Evolutionary conservation across 1,139 yeast species (phyloP).

Genomic region (Candida frijolesensis): DNA sequence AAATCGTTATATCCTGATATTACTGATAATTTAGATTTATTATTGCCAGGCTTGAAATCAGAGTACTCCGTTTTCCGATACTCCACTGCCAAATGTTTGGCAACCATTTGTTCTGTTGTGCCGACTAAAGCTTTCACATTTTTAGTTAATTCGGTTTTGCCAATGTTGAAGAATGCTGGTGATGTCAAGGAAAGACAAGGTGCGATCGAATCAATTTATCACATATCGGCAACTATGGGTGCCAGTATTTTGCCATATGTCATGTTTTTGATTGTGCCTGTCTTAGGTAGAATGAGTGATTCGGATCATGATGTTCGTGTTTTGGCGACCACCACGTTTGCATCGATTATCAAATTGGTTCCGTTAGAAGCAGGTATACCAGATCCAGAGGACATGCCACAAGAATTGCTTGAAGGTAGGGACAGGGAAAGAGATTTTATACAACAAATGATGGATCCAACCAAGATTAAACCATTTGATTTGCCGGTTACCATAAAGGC

Average conservation of each 20-base stretch:
- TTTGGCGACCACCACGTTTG: constrained; percentile 94
- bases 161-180: constrained; percentile 82
- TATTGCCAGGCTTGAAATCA: constrained; percentile 68
- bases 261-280: constrained; percentile 93
- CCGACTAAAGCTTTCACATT: constrained; percentile 78
- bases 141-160: constrained; percentile 76
- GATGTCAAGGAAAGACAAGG: constrained; percentile 84
- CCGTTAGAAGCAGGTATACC: constrained; percentile 98
- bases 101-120: constrained; percentile 73
- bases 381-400: constrained; percentile 92
- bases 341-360: constrained; percentile 90
- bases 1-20: constrained; percentile 51
- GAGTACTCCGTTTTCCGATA: constrained; percentile 80
- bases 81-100: constrained; percentile 88
- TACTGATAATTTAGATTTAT: constrained; percentile 44
- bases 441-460: constrained; percentile 98
- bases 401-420: constrained; percentile 80
- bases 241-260: constrained; percentile 89
- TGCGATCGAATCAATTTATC: constrained; percentile 88
- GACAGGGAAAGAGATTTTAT: constrained; percentile 94
- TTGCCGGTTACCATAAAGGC: constrained; percentile 93
- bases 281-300: constrained; percentile 97
- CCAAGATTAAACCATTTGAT: constrained; percentile 83
- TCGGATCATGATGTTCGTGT: constrained; percentile 86
- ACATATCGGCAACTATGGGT: constrained; percentile 84